A percentile compares a stretch with the other conserved stretches of the same genome.
These are phyloP conservation scores for Axilococcus clingmanii DNA, from an alignment of 139 green algal species.

Conservation along the genomic window DNA sequence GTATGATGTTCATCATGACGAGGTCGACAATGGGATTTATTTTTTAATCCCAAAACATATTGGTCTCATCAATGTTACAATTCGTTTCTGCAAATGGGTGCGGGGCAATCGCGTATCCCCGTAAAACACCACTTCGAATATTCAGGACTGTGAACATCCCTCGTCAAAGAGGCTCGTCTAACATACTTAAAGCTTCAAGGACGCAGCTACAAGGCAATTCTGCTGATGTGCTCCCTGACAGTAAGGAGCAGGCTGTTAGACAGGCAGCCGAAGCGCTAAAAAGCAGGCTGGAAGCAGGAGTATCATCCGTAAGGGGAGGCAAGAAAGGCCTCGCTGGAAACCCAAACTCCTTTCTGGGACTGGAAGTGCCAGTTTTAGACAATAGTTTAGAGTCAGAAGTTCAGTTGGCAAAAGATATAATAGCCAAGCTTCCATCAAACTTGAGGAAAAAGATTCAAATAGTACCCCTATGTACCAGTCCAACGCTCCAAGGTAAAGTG, in stretches of 20 bases:
- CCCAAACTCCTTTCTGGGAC: conserved; percentile 1
- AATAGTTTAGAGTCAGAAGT: conserved; percentile 3
- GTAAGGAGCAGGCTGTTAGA: conserved; percentile 2
- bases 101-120: no score
- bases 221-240: no score
- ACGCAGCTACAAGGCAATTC: no score
- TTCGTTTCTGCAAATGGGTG: no score
- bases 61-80: no score
- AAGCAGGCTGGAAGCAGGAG: conserved; percentile 1
- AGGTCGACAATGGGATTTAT: no score
- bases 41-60: no score
- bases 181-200: no score
- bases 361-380: conserved; percentile 20
- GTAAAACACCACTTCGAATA: no score
- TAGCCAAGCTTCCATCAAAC: conserved; percentile 4
- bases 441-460: conserved; percentile 9
- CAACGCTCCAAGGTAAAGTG: neutral
- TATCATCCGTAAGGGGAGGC: conserved; percentile 3
- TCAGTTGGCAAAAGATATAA: conserved; percentile 14
- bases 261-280: conserved; percentile 13
- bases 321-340: conserved; percentile 14
- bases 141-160: no score
- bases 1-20: no score
- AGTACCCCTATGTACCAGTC: conserved; percentile 5
- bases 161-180: no score